These are phyloP conservation scores for Capniomyces stellatus DNA, from an alignment of 371 early-diverging fungal species.

Conservation along the genomic window DNA sequence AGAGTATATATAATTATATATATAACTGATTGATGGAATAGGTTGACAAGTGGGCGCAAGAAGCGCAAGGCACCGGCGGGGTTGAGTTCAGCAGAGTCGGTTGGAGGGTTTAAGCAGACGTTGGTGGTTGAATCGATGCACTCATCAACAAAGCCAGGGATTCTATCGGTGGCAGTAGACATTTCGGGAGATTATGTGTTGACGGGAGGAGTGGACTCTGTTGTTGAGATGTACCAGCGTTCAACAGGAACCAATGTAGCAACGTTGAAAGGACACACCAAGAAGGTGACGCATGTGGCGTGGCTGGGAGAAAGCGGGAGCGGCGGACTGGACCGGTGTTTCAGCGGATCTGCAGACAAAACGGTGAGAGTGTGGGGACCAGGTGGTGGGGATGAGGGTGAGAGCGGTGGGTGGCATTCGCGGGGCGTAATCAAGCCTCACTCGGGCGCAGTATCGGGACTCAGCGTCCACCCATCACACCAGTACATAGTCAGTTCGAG, in stretches of 20 bases:
- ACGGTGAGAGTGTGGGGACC: constrained; percentile 60
- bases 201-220: constrained; percentile 68
- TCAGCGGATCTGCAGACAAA: constrained; percentile 66
- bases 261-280: constrained; percentile 61
- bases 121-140: constrained; percentile 46
- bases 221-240: constrained; percentile 46
- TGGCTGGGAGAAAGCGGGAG: constrained; percentile 40
- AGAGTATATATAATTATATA: too few species aligned
- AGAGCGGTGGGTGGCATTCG: constrained; percentile 28
- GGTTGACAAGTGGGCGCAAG: constrained; percentile 35
- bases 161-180: constrained; percentile 50
- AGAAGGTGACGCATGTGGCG: constrained; percentile 48
- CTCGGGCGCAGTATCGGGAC: constrained; percentile 42
- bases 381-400: constrained; percentile 25
- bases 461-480: constrained; percentile 58
- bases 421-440: constrained; percentile 43
- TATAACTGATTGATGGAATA: too few species aligned
- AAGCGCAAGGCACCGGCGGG: constrained; percentile 73
- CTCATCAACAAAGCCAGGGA: constrained; percentile 55
- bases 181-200: constrained; percentile 38
- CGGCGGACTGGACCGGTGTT: constrained; percentile 30
- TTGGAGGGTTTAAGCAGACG: constrained; percentile 36
- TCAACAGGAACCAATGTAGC: constrained; percentile 42
- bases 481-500: constrained; percentile 59
- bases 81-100: constrained; percentile 42